Evolutionary conservation across 352 stramenopile genomes (phyloP).

Genomic region (Discostella stelligera): DNA sequence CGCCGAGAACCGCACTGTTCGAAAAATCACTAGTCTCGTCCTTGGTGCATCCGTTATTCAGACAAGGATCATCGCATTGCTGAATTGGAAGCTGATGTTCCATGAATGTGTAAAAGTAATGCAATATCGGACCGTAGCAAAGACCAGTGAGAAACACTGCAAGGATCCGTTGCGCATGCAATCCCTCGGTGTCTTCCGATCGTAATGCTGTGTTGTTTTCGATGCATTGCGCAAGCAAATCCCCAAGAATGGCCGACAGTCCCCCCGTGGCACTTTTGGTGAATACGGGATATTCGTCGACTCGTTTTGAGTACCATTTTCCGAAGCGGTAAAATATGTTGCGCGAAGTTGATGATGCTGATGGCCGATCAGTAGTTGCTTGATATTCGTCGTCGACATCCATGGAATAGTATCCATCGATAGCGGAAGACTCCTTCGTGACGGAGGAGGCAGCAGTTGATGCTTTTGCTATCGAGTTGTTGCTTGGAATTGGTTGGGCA

Average conservation of each 20-base stretch:
- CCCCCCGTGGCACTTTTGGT: slow-evolving; percentile 14
- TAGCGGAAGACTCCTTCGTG: background rate
- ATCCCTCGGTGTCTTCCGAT: background rate
- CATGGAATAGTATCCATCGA: slow-evolving; percentile 5
- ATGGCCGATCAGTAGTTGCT: background rate
- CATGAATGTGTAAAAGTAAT: slow-evolving; percentile 9
- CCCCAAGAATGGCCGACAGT: slow-evolving; percentile 1
- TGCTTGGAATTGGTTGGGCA: background rate
- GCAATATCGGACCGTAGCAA: slow-evolving; percentile 10
- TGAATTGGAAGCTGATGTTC: slow-evolving; percentile 3
- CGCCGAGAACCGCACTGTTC: background rate
- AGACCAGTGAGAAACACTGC: slow-evolving; percentile 9
- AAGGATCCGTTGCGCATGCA: background rate
- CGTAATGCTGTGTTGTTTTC: background rate
- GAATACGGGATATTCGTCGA: slow-evolving; percentile 3
- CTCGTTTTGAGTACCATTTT: slow-evolving; percentile 3
- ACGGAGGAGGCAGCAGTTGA: background rate
- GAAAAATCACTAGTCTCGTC: background rate
- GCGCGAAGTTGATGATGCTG: background rate
- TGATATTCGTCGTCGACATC: background rate
- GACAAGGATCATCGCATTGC: background rate
- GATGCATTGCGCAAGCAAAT: slow-evolving; percentile 4
- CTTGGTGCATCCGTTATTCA: background rate
- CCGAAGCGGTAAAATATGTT: slow-evolving; percentile 3
- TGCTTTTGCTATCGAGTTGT: background rate